These are phyloP conservation scores for Yamadazyma scolyti DNA, from an alignment of 805 yeast species.

Conservation along the genomic window DNA sequence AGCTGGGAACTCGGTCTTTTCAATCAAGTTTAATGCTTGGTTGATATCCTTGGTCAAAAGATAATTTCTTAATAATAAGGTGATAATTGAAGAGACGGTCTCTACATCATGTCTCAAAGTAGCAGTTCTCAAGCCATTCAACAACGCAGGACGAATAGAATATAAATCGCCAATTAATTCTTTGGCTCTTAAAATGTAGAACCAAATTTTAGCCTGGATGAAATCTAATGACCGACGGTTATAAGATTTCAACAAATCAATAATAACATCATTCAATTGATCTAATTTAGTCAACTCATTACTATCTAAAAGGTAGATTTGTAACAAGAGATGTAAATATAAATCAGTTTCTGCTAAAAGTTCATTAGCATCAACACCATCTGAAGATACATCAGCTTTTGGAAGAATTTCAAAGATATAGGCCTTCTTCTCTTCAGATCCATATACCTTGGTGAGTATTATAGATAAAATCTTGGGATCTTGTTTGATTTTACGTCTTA, in stretches of 20 bases:
- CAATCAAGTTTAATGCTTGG: conserved; percentile 85
- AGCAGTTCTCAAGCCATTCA: conserved; percentile 78
- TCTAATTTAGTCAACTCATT: conserved; percentile 48
- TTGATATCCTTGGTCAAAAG: conserved; percentile 73
- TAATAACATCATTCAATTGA: conserved; percentile 49
- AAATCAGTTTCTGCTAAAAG: conserved; percentile 76
- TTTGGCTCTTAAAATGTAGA: conserved; percentile 74
- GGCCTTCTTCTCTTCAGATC: conserved; percentile 39
- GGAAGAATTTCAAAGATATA: conserved; percentile 7
- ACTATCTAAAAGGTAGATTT: conserved; percentile 68
- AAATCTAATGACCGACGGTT: conserved; percentile 84
- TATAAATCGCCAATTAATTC: conserved; percentile 56
- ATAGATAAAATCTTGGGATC: conserved; percentile 44
- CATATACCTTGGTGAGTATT: conserved; percentile 55
- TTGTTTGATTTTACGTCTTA: conserved; percentile 58
- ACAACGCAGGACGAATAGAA: conserved; percentile 64
- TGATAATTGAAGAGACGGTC: conserved; percentile 82
- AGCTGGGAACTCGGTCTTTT: conserved; percentile 84
- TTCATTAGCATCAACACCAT: conserved; percentile 6
- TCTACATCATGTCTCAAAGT: conserved; percentile 90
- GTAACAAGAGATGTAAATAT: conserved; percentile 74
- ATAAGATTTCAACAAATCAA: conserved; percentile 55
- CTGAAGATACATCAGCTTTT: conserved; percentile 19
- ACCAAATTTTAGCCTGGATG: conserved; percentile 89
- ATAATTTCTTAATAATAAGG: conserved; percentile 81